Evolutionary conservation across 2,329 filamentous ascomycete genomes (phyloP), one percentile per base, ranked within the genome.

Genomic region (Cryphonectria japonica): DNA sequence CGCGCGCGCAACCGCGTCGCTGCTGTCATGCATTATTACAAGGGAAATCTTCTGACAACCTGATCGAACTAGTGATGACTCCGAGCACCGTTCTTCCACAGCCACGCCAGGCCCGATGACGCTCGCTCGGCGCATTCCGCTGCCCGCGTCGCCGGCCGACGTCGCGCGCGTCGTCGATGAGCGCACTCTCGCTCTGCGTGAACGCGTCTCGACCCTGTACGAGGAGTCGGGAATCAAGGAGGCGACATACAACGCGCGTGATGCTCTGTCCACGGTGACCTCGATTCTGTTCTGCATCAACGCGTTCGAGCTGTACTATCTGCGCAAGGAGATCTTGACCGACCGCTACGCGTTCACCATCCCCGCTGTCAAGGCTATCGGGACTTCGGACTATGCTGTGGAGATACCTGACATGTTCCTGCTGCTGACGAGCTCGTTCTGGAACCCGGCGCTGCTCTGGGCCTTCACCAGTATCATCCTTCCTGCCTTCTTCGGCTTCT

Each of bases 361-460:
- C 66, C 92, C 93, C 6, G 85, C 90, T 41, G 79, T 92, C 68
- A 75, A 80, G 16, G 79, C 84, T 29, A 79, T 93, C 32, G 84
- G 85, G 70, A 88, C 87, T 19, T 82, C 84, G 8, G 87, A 88
- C 73, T 85, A 88, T 74, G 83, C 89, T 2, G 84, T 97, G 73
- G 86, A 88, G 76, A 81, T 96, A 29, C 94, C 95, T 0, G 93
- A 98, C 80, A 84, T 97, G 76, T 97, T 96, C 80, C 82, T 91
- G 41, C 83, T 98, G 11, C 81, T 97, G 52, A 93, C 92, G 1
- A 83, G 87, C 54, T 87, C 87, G 37, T 98, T 97, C 86, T 98
- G 95, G 95, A 90, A 88, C 0, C 92, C 95, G 0, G 89, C 92
- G 69, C 85, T 90, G 9, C 85, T 94, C 29, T 98, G 95, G 94